Evolutionary conservation across 768 basidiomycete species (phyloP).

Genomic region (Tulasnella sp.): DNA sequence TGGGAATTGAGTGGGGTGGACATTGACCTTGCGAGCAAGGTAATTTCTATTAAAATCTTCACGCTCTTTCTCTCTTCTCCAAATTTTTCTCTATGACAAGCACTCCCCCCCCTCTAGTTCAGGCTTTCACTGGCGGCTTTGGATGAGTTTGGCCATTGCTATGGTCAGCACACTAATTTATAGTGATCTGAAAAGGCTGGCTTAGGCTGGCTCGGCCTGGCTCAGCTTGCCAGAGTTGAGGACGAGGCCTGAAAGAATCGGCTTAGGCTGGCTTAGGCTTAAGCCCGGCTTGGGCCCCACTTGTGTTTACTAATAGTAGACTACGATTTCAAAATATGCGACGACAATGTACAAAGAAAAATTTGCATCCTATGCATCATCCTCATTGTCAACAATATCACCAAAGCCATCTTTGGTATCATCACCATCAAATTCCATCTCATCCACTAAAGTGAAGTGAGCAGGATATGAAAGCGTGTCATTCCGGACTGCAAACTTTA

Average conservation of each 20-base stretch:
- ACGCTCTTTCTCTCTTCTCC: no score
- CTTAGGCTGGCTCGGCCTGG: background rate
- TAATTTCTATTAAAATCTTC: no score
- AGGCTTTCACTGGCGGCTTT: no score
- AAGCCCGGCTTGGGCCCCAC: background rate
- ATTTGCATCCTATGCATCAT: background rate
- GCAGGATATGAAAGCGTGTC: background rate
- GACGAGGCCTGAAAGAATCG: background rate
- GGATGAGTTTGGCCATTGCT: no score
- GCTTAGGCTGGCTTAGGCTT: background rate
- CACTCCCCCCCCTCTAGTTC: no score
- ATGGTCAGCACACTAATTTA: no score
- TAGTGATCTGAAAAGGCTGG: background rate
- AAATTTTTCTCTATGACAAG: no score
- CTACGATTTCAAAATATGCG: background rate
- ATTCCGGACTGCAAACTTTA: constrained; percentile 18
- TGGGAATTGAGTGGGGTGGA: no score
- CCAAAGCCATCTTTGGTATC: background rate
- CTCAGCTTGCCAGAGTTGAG: background rate
- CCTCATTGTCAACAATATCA: background rate
- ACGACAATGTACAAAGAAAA: background rate
- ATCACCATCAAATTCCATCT: no score
- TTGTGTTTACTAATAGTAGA: background rate
- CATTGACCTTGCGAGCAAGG: no score
- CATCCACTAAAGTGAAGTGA: no score